Conservation (phyloP, 2,329 filamentous ascomycete species). For the Aureobasidium lini region DNA sequence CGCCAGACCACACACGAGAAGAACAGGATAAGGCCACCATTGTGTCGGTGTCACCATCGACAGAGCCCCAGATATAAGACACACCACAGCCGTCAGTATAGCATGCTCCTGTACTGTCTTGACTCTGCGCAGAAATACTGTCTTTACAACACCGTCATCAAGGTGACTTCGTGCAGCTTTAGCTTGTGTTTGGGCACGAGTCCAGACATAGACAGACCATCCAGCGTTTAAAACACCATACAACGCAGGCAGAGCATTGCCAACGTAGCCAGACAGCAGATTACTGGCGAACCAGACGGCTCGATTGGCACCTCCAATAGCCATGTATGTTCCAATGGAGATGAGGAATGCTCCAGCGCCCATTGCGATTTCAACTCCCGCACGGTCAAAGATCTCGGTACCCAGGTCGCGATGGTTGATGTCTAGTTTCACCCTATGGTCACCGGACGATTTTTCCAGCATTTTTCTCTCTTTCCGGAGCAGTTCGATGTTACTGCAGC, state of each 20-base stretch:
- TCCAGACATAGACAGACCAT: constrained; percentile 42
- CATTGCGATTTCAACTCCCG: constrained; percentile 45
- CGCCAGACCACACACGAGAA: not conserved
- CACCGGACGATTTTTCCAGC: constrained; percentile 21
- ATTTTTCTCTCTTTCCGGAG: constrained; percentile 36
- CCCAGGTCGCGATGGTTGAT: constrained; percentile 44
- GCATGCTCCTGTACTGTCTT: not conserved
- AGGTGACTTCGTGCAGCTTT: not conserved
- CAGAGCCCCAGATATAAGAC: not conserved
- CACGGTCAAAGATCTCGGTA: constrained; percentile 44
- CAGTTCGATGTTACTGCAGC: constrained; percentile 41
- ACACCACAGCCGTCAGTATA: not conserved
- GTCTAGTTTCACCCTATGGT: constrained; percentile 29
- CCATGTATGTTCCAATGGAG: constrained; percentile 46
- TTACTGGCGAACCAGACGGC: constrained; percentile 43
- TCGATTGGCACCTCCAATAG: constrained; percentile 43
- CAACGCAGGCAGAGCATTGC: constrained; percentile 43
- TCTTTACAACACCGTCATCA: not conserved
- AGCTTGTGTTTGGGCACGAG: constrained; percentile 35
- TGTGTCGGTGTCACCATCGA: not conserved
- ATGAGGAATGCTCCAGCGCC: constrained; percentile 45
- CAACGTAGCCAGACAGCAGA: constrained; percentile 48
- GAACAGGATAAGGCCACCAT: constrained; percentile 9
- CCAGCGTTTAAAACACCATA: constrained; percentile 43
- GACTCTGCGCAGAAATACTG: not conserved